phyloP scores from a whole-genome alignment of 768 basidiomycete species.

The Tricholoma terreum region DNA sequence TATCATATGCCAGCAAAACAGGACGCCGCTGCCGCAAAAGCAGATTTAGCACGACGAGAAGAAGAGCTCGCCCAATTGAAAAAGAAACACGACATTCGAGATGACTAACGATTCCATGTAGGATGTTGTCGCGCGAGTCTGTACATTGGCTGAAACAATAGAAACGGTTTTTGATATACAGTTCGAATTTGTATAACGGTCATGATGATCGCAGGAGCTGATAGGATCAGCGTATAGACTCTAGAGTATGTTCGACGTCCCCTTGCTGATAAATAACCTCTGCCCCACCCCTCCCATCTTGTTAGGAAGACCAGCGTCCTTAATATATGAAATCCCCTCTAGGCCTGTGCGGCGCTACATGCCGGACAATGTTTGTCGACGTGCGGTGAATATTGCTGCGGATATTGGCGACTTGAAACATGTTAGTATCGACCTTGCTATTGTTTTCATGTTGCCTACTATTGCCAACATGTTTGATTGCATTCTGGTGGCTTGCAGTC shows the following conservation, averaged over 20 bases:
- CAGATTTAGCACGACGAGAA: conserved; percentile 87
- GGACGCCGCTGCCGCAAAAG: conserved; percentile 89
- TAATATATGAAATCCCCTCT: not conserved
- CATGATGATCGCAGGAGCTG: not conserved
- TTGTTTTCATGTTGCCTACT: conserved; percentile 40
- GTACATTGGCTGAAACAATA: conserved; percentile 5
- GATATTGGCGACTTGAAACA: conserved; percentile 50
- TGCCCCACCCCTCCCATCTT: not conserved
- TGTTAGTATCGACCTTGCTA: conserved; percentile 4
- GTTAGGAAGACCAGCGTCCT: not conserved
- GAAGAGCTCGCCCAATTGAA: conserved; percentile 87
- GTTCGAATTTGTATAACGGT: not conserved
- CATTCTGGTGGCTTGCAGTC: conserved; percentile 51
- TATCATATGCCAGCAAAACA: conserved; percentile 99
- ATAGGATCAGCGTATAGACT: not conserved
- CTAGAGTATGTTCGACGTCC: conserved; percentile 1
- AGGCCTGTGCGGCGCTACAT: conserved; percentile 29
- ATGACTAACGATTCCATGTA: conserved; percentile 43
- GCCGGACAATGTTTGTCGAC: conserved; percentile 56
- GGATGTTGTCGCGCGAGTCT: conserved; percentile 14
- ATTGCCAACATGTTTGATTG: conserved; percentile 63
- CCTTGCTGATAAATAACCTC: not conserved
- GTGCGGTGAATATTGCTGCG: conserved; percentile 67
- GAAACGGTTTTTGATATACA: not conserved
- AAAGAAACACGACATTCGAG: conserved; percentile 81